Evolutionary conservation across 2,329 filamentous ascomycete species (phyloP).

Genomic region (Monascus ruber): DNA sequence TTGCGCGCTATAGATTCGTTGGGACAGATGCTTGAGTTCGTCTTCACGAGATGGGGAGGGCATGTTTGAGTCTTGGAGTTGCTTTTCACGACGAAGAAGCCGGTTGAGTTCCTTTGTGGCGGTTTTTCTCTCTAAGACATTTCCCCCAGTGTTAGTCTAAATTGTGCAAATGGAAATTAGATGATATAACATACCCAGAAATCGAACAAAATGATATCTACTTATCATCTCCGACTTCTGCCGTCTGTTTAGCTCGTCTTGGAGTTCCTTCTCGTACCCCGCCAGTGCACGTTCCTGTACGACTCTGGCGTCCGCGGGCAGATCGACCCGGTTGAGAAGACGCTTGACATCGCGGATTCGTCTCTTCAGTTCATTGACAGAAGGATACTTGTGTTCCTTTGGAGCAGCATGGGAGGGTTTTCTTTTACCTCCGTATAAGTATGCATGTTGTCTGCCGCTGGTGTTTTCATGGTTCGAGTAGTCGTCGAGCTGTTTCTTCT

Average conservation of each 20-base stretch:
- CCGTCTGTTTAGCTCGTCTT: constrained; percentile 37
- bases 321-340: constrained; percentile 36
- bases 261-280: constrained; percentile 46
- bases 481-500: constrained; percentile 8
- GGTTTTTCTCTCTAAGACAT: constrained; percentile 27
- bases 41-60: constrained; percentile 15
- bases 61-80: constrained; percentile 19
- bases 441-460: not conserved
- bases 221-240: constrained; percentile 45
- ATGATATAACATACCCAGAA: constrained; percentile 36
- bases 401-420: constrained; percentile 3
- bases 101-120: constrained; percentile 29
- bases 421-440: no score
- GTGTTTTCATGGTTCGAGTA: constrained; percentile 3
- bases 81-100: constrained; percentile 27
- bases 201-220: constrained; percentile 56
- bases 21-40: constrained; percentile 14
- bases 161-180: not conserved
- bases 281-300: constrained; percentile 49
- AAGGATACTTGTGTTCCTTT: constrained; percentile 11
- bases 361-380: constrained; percentile 42
- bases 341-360: constrained; percentile 46
- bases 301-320: constrained; percentile 45
- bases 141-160: not conserved
- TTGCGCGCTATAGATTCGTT: constrained; percentile 37